These are phyloP conservation scores for Jimgerdemannia flammicorona DNA, from an alignment of 192 early-diverging fungal species.

Conservation along the genomic window DNA sequence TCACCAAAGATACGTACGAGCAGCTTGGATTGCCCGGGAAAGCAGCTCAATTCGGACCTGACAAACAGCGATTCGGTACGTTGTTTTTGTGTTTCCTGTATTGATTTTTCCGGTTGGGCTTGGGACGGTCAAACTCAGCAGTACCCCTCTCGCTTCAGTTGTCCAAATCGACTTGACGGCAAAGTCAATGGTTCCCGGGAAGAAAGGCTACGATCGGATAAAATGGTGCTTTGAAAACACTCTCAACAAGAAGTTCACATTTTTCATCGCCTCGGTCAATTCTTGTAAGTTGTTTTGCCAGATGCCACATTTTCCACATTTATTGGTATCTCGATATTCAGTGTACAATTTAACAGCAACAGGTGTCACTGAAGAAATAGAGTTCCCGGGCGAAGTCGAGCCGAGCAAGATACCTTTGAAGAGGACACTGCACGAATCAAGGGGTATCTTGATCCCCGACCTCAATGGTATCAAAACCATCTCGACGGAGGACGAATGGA, in stretches of 20 bases:
- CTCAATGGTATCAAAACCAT: conserved; percentile 22
- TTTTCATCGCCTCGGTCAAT: conserved; percentile 30
- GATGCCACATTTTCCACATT: background rate
- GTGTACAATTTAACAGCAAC: background rate
- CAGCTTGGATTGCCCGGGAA: conserved; percentile 31
- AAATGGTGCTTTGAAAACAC: conserved; percentile 49
- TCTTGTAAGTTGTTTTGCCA: conserved; percentile 13
- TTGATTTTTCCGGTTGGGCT: background rate
- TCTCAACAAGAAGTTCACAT: conserved; percentile 19
- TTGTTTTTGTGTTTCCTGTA: background rate
- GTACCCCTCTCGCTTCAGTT: conserved; percentile 14
- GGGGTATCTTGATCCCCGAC: conserved; percentile 31
- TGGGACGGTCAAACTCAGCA: too few relatives aligned
- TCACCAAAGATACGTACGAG: conserved; percentile 44
- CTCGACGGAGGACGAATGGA: conserved; percentile 28
- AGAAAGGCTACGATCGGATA: conserved; percentile 38
- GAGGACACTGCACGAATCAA: conserved; percentile 1
- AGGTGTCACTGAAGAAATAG: conserved; percentile 20
- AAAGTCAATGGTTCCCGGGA: conserved; percentile 37
- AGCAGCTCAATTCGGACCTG: conserved; percentile 27
- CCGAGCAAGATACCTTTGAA: conserved; percentile 16
- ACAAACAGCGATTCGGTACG: conserved; percentile 34
- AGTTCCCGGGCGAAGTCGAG: conserved; percentile 22
- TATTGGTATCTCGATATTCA: background rate
- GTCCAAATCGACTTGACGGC: conserved; percentile 26